Evolutionary conservation across 2,329 filamentous ascomycete genomes (phyloP).

Genomic region (Colletotrichum melonis): DNA sequence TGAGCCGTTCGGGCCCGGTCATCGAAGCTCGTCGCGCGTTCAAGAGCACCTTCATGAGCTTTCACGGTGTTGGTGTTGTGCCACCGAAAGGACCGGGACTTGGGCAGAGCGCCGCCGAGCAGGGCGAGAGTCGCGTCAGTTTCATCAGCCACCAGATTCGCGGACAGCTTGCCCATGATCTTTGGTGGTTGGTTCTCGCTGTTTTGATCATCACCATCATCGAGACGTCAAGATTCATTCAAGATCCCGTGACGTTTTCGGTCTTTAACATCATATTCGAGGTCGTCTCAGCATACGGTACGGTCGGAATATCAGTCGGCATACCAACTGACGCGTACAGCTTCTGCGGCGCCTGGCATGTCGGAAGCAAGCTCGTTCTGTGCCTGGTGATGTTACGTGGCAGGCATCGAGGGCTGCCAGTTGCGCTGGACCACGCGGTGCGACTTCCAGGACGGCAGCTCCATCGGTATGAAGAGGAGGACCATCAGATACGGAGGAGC

Average conservation of each 20-base stretch:
- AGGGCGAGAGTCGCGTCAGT: constrained; percentile 52
- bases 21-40: constrained; percentile 49
- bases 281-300: constrained; percentile 68
- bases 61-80: constrained; percentile 56
- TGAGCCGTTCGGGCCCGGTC: constrained; percentile 48
- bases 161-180: constrained; percentile 73
- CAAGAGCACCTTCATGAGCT: constrained; percentile 43
- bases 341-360: constrained; percentile 65
- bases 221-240: constrained; percentile 65
- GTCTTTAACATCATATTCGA: constrained; percentile 72
- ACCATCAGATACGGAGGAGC: constrained; percentile 32
- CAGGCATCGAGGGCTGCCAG: constrained; percentile 65
- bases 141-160: constrained; percentile 70
- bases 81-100: constrained; percentile 28
- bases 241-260: constrained; percentile 63
- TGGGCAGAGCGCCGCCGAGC: constrained; percentile 34
- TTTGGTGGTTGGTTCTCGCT: constrained; percentile 73
- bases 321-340: constrained; percentile 64
- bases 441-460: constrained; percentile 51
- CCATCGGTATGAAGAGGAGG: constrained; percentile 43
- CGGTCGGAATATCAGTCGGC: constrained; percentile 70
- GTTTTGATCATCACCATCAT: constrained; percentile 70
- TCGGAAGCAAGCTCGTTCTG: constrained; percentile 67
- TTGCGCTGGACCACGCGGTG: constrained; percentile 66
- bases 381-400: constrained; percentile 68